A percentile compares a stretch with the other conserved stretches of the same genome.
Conservation (phyloP, 2,329 filamentous ascomycete genomes). For the Nothophaeocryptopus gaeumannii region DNA sequence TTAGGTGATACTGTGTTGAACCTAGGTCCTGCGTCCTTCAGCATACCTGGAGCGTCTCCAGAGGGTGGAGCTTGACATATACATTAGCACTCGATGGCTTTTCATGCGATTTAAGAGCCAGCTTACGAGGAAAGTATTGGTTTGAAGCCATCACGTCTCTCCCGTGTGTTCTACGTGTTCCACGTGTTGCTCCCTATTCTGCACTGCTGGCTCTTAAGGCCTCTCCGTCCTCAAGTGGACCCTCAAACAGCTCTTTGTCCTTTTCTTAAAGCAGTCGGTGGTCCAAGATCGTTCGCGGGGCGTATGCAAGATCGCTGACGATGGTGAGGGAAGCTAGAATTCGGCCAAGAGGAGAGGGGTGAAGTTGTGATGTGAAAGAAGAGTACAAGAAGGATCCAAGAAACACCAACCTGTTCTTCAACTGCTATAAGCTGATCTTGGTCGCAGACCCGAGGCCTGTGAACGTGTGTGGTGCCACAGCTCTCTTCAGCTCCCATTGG, state of each 20-base stretch:
- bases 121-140: conserved; percentile 35
- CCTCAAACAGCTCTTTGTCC: too few species aligned
- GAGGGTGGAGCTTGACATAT: not conserved
- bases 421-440: conserved; percentile 17
- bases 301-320: too few species aligned
- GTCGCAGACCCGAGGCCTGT: conserved; percentile 16
- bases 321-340: too few species aligned
- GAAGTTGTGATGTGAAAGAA: not conserved
- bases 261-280: too few species aligned
- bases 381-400: not conserved
- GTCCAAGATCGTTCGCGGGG: too few species aligned
- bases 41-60: too few species aligned
- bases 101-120: not conserved
- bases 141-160: conserved; percentile 21
- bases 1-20: not conserved
- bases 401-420: conserved; percentile 3
- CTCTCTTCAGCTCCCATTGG: conserved; percentile 19
- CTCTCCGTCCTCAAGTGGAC: not conserved
- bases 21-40: not conserved
- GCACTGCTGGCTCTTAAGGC: not conserved
- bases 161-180: not conserved
- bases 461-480: conserved; percentile 14
- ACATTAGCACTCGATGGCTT: not conserved
- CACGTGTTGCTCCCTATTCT: not conserved
- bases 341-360: not conserved